Evolutionary conservation across 352 stramenopile species (phyloP), one percentile per base, ranked within the genome.

Genomic region (Phytophthora cactorum): DNA sequence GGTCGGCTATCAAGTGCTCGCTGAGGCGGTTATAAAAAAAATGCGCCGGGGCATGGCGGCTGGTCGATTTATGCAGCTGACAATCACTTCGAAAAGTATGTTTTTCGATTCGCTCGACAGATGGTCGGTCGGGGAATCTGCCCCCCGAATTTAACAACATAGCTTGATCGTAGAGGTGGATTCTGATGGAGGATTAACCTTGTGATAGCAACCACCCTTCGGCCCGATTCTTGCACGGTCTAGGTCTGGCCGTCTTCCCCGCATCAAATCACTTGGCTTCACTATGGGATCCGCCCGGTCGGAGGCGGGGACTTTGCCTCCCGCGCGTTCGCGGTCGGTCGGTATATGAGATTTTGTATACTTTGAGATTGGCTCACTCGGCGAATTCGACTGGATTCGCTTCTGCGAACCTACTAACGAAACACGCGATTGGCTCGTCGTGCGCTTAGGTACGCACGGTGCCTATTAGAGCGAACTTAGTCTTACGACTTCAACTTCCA

Each of bases 261-360:
- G 9, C 25, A 17, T 15, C 14, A 61, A 70, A 51, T n/a, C 12
- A 50, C 70, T 78, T 70, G 57, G 0, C 0, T 25, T 69, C 61
- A 63, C 55, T 82, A 79, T 60, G 47, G 4, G 2, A 32, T 14
- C n/a, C 15, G 31, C 12, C 34, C 39, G 27, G 39, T 60, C 53
- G 53, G 53, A 39, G 29, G 34, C 0, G 38, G 27, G 1, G 25
- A 41, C 25, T 47, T 32, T 52, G 27, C 27, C 31, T 69, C 52
- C 12, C n/a, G 14, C 5, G 32, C n/a, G 4, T 9, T 61, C 45
- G 28, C 64, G 76, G 74, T 80, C 76, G 79, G 79, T 84, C 79
- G 76, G 72, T 5, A 83, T 84, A 62, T 75, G 12, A 14, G 1
- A 41, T 52, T 70, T 71, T 77, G 66, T 84, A 87, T 82, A 10